These are phyloP conservation scores for Camellia sinensis DNA, from an alignment of 148 eudicot species.

Conservation along the genomic window DNA sequence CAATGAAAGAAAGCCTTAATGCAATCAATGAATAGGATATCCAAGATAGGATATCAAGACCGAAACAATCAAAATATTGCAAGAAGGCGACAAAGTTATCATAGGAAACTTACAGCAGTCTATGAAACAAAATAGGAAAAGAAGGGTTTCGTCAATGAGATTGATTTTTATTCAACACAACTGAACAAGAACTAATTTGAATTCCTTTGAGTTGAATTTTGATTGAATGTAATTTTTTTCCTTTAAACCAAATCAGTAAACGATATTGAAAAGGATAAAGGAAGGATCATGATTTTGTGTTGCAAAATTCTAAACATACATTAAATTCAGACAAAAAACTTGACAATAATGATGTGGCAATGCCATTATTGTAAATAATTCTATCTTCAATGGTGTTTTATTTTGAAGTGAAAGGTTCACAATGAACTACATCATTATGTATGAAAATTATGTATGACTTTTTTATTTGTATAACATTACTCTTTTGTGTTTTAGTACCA, in stretches of 20 bases:
- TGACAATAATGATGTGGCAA: no score
- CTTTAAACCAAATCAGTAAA: neutral
- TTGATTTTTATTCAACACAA: constrained; percentile 7
- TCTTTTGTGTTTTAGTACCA: no score
- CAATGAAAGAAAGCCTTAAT: neutral
- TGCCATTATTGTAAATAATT: no score
- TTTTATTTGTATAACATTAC: no score
- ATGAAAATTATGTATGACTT: no score
- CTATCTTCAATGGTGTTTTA: no score
- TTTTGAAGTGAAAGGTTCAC: no score
- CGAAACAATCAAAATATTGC: no score
- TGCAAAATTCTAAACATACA: no score
- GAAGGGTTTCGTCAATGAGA: neutral
- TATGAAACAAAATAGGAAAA: neutral
- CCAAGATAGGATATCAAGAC: neutral
- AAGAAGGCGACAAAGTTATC: no score
- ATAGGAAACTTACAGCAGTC: neutral
- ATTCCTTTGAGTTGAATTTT: neutral
- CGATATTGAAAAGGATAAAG: neutral
- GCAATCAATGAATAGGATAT: neutral
- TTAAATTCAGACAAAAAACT: no score
- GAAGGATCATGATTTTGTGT: neutral
- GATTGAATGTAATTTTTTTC: neutral
- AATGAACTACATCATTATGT: no score
- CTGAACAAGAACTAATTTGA: neutral